Percentiles rank a stretch among this genome's conserved stretches.
Conservation (phyloP, 2,329 filamentous ascomycete genomes). For the Colletotrichum salicis region DNA sequence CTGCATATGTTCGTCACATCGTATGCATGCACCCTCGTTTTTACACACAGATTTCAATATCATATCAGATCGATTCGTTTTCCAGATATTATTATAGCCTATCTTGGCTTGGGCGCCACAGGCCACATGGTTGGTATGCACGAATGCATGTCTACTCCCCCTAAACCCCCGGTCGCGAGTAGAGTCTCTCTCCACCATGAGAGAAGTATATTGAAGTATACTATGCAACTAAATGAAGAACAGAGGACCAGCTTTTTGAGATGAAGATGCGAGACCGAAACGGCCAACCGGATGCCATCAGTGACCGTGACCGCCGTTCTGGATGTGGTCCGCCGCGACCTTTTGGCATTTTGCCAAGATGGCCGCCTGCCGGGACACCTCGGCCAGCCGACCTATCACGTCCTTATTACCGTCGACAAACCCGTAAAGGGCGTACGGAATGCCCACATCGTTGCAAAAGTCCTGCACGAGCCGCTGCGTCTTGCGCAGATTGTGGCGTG, state of each 20-base stretch:
- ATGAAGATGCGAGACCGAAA: background rate
- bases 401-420: slow-evolving; percentile 86
- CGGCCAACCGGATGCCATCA: background rate
- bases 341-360: slow-evolving; percentile 81
- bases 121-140: background rate
- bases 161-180: background rate
- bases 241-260: background rate
- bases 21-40: background rate
- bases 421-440: slow-evolving; percentile 87
- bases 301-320: slow-evolving; percentile 30
- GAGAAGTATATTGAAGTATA: background rate
- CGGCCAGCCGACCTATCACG: slow-evolving; percentile 79
- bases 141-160: slow-evolving; percentile 2
- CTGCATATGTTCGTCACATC: background rate
- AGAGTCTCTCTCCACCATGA: background rate
- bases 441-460: slow-evolving; percentile 83
- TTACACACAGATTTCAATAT: background rate
- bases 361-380: slow-evolving; percentile 82
- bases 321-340: slow-evolving; percentile 47
- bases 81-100: slow-evolving; percentile 6
- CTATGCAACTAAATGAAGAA: background rate
- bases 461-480: slow-evolving; percentile 81
- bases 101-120: background rate
- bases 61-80: background rate
- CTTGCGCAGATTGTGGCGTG: slow-evolving; percentile 82